Base-by-base conservation (phyloP, 225 moss, liverwort and hornwort species). In the Thuidium tamariscinum region DNA sequence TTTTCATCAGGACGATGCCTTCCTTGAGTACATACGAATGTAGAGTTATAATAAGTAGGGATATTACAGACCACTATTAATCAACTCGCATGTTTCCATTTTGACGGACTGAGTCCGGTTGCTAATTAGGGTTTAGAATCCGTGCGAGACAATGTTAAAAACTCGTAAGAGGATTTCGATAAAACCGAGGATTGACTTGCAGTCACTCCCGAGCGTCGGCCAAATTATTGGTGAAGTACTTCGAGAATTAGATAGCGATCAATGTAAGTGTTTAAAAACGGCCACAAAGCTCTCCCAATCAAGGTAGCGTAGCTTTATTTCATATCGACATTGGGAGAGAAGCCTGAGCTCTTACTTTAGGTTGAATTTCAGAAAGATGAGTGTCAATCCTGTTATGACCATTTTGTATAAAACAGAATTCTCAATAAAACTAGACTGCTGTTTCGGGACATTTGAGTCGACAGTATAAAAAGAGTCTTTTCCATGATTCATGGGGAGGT, bases 191-290 rank as follows among this genome's bases (percentile, higher is more conserved):
- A 94, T n/a, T 85, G 95, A 95, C 86, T 85, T 95, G 20, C 92
- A 94, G 89, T 90, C 94, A 41, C 86, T 95, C 30, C 95, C 94
- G 82, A 95, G 94, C 80, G 92, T 95, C 20, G 95, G 95, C 10
- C 92, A 94, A 89, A 93, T 95, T 63, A 93, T 90, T 76, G 92
- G 91, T 27, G 93, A 95, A 91, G 92, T 93, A 49, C 86, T 97
- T 92, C 91, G 94, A 83, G 95, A 94, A 82, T 90, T 91, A 74
- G 92, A 94, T 78, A 93, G 93, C 66, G 95, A 95, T 85, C 80
- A 88, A 72, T 89, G 92, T 93, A 87, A 94, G 91, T 86, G 23
- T 42, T 37, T 4, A 71, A 30, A 61, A 62, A 51, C 81, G 83
- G 48, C 17, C 79, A 59, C 61, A 75, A 80, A 25, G 36, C 61